Evolutionary conservation across 176 grass and related monocot species (phyloP), one percentile per base, ranked within the genome.

Genomic region (Cymbopogon citratus): DNA sequence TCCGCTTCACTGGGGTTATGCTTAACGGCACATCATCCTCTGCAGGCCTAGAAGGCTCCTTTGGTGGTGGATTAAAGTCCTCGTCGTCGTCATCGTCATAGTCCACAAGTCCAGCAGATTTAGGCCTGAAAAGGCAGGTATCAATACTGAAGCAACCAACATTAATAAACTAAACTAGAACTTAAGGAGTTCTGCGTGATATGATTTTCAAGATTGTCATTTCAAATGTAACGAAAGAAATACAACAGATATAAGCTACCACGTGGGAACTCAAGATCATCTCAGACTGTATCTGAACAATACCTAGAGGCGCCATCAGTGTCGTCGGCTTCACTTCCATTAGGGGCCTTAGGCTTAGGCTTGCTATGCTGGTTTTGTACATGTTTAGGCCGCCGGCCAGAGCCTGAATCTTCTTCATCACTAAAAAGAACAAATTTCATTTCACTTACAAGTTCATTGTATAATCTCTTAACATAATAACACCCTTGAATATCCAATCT

Each of bases 361-460:
- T 66, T 84, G 51, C 28, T 81, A 45, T 87, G 83, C 80, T 87
- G 85, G 71, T 87, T 87, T 5, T 84, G 72, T 52, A 65, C 74
- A 69, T 87, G 83, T 75, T 84, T 84, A 65, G 70, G 75, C 73
- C 60, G 87, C 69, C 71, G 80, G 59, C 74, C 85, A 26, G 89
- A 93, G 69, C 74, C 83, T 43, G 91, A 99, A 80, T 96, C 93
- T 86, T 99, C 97, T 87, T 99, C 97, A n/a, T 99, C 97, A 83
- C 97, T 99, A 75, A 29, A 88, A 74, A 62, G 73, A 73, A 74
- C 56, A 77, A 84, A 86, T 51, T 14, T 18, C 54, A 59, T 44
- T 43, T 80, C 54, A 85, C 57, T 43, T 54, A 21, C 33, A 15
- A 71, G 24, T 63, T 72, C 56, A 73, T 7, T 66, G 57, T 54